Evolutionary conservation across 441 rosid genomes (phyloP), one percentile per base, ranked within the genome.

Genomic region (Kokia cookei): DNA sequence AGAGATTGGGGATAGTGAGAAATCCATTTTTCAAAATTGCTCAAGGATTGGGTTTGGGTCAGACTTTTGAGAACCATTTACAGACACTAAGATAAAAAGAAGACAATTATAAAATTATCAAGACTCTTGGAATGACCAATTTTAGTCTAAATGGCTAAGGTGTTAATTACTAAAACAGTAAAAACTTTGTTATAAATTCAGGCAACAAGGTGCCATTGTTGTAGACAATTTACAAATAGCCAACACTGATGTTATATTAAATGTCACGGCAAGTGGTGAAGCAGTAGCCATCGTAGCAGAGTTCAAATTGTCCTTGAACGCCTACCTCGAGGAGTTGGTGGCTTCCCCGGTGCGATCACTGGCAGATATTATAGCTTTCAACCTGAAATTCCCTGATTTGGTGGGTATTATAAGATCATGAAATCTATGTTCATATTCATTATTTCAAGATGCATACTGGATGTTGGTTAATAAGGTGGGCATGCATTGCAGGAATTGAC

Each of bases 291-390:
- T 77, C 50, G 1, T 84, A 37, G 91, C 90, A 0, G 94, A 90
- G 88, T 88, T 93, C 79, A 89, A 91, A 73, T 64, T 84, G 40
- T 72, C 83, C 13, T 66, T 93, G 4, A 90, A 91, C 72, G 64
- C 78, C 12, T 88, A 91, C 72, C 84, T 91, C 26, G 68, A 74
- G 53, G 82, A 77, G 50, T 73, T 91, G 67, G 87, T 83, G 70
- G 66, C 61, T 53, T 90, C 93, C 45, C 93, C 93, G 2, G 91
- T 86, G 68, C 81, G 85, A 75, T 82, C 93, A 65, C 76, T 90
- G 75, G 90, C 91, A 24, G 93, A 86, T 37, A 75, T 86, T 48
- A 91, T 90, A 69, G 89, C 89, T 10, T 88, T 82, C 87, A 89
- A 91, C 82, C 63, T 84, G 2, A 78, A 82, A 47, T 82, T 77